These are phyloP conservation scores for Pleurotus cornucopiae DNA, from an alignment of 768 basidiomycete genomes.

Conservation along the genomic window DNA sequence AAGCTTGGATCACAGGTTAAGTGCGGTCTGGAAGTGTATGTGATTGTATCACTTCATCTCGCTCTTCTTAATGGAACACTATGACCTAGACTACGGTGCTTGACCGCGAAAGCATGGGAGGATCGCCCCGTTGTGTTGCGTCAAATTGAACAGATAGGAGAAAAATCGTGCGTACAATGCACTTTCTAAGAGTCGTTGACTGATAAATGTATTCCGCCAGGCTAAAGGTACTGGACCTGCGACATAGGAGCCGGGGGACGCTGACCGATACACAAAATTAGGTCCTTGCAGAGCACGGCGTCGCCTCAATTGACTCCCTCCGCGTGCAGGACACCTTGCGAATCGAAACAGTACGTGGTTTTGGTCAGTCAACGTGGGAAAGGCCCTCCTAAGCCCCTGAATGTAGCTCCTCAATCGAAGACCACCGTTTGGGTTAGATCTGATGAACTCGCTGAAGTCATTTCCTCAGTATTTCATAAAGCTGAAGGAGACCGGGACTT, in stretches of 20 bases:
- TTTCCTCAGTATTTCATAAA: constrained; percentile 62
- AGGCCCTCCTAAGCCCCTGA: too few species aligned
- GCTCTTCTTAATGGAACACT: background rate
- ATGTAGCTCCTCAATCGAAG: constrained; percentile 70
- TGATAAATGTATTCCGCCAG: constrained; percentile 13
- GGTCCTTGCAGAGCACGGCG: constrained; percentile 73
- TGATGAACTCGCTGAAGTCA: constrained; percentile 55
- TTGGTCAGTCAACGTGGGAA: too few species aligned
- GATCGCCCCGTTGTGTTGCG: constrained; percentile 78
- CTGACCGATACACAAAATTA: constrained; percentile 21
- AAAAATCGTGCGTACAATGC: constrained; percentile 67
- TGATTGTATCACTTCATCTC: constrained; percentile 1
- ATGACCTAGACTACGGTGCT: constrained; percentile 56
- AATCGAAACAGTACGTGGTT: constrained; percentile 54
- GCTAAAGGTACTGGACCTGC: constrained; percentile 24
- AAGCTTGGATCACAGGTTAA: constrained; percentile 65
- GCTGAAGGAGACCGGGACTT: constrained; percentile 43
- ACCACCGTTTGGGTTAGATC: constrained; percentile 68
- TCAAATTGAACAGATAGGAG: constrained; percentile 88
- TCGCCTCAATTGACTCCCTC: constrained; percentile 57
- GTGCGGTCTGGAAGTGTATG: constrained; percentile 72
- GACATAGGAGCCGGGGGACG: constrained; percentile 10
- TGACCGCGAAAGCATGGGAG: constrained; percentile 90
- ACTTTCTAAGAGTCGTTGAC: background rate
- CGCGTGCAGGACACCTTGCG: constrained; percentile 51